Evolutionary conservation across 139 green algal genomes (phyloP).

Genomic region (Tetradesmus lagerheimii): DNA sequence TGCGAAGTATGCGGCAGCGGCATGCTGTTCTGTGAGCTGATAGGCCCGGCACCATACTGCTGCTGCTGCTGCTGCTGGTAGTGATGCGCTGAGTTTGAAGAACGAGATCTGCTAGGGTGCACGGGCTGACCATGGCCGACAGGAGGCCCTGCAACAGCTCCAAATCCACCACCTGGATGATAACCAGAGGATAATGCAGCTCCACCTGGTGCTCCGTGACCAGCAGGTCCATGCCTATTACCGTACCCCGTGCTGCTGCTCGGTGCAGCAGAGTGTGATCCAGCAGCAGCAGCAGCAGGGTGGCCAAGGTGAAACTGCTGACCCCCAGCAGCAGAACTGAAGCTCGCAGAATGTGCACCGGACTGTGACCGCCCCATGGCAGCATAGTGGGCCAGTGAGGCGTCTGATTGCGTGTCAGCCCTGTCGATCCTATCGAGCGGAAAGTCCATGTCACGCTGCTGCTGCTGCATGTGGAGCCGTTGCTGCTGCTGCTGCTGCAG

Average conservation of each 20-base stretch:
- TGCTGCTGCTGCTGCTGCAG: slow-evolving; percentile 14
- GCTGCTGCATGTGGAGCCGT: neutral
- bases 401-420: neutral
- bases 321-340: neutral
- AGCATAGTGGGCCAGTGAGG: neutral
- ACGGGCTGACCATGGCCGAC: neutral
- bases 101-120: neutral
- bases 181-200: no score
- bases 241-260: no score
- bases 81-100: neutral
- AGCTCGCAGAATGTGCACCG: neutral
- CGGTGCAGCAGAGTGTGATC: neutral
- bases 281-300: neutral
- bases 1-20: neutral
- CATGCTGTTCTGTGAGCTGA: neutral
- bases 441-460: neutral
- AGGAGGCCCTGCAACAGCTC: neutral
- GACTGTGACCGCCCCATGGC: neutral
- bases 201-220: neutral
- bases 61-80: neutral
- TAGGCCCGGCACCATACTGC: neutral
- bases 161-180: neutral
- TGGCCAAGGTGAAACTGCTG: neutral
- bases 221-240: neutral
- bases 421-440: neutral